phyloP scores from a whole-genome alignment of 2,329 filamentous ascomycete genomes.

The Clonostachys solani region DNA sequence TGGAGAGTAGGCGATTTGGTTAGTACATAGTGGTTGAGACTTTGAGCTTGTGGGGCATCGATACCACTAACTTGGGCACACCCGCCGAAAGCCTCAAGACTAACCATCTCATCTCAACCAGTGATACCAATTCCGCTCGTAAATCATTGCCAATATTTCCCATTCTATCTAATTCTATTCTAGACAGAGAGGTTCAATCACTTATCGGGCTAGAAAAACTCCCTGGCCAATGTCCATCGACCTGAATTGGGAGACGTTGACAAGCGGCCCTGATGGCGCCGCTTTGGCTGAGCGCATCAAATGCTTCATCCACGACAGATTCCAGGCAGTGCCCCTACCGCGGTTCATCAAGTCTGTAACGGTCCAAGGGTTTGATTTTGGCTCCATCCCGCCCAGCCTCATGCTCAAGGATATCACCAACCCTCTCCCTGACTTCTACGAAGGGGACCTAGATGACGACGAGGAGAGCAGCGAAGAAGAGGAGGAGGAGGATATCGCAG shows the following conservation, averaged over 20 bases:
- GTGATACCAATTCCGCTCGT: not conserved
- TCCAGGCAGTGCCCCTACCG: slow-evolving; percentile 86
- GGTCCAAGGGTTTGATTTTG: slow-evolving; percentile 92
- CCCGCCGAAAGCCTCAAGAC: not conserved
- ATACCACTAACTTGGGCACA: not conserved
- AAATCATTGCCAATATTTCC: not conserved
- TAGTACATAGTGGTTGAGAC: no score
- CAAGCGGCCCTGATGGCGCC: slow-evolving; percentile 80
- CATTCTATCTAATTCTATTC: not conserved
- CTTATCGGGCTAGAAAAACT: not conserved
- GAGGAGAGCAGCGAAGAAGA: slow-evolving; percentile 29
- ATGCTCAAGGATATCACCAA: slow-evolving; percentile 97
- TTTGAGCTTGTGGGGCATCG: no score
- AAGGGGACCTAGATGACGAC: slow-evolving; percentile 62
- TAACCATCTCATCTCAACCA: not conserved
- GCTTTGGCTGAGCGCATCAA: slow-evolving; percentile 83
- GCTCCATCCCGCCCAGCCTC: slow-evolving; percentile 74
- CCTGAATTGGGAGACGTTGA: slow-evolving; percentile 92
- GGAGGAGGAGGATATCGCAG: slow-evolving; percentile 7
- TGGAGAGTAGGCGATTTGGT: no score
- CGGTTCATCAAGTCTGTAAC: slow-evolving; percentile 96
- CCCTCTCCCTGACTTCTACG: slow-evolving; percentile 94
- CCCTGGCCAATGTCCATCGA: slow-evolving; percentile 81
- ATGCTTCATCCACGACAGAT: slow-evolving; percentile 91
- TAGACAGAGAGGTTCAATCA: no score